Evolutionary conservation across 345 rosid genomes (phyloP).

Genomic region (Raphanus sativus): DNA sequence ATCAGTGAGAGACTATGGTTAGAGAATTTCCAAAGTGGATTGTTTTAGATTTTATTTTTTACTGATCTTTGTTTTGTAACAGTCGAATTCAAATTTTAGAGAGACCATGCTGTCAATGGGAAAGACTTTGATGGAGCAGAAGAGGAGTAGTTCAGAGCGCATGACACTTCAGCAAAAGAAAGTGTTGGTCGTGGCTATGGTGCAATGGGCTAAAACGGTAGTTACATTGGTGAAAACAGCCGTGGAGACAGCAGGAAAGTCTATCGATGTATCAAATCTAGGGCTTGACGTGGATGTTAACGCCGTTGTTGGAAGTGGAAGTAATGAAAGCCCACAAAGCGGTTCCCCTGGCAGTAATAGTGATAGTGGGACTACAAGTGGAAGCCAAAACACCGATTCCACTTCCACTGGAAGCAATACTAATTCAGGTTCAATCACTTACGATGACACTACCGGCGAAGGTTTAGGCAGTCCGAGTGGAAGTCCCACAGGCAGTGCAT

Average conservation of each 20-base stretch:
- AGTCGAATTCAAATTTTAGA: background rate
- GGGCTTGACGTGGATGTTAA: conserved; percentile 36
- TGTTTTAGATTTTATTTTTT: background rate
- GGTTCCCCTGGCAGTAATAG: background rate
- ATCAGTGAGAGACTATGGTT: background rate
- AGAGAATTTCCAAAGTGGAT: background rate
- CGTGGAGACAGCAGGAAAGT: background rate
- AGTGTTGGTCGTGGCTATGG: conserved; percentile 17
- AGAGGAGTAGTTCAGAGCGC: background rate
- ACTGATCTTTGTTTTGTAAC: background rate
- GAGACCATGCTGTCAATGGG: conserved; percentile 25
- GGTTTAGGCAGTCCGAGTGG: conserved; percentile 9
- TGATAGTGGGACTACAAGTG: too few species aligned
- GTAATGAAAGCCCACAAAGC: background rate
- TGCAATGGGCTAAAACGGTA: conserved; percentile 14
- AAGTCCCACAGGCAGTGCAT: background rate
- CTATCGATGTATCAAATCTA: conserved; percentile 5
- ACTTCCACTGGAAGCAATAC: background rate
- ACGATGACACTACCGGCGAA: background rate
- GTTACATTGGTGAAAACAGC: background rate
- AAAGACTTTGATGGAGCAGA: conserved; percentile 28
- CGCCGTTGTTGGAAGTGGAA: background rate
- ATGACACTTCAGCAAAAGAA: background rate
- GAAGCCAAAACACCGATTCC: too few species aligned
- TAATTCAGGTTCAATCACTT: background rate